Conservation (phyloP, 176 grass and related monocot genomes). For the Olyra latifolia region DNA sequence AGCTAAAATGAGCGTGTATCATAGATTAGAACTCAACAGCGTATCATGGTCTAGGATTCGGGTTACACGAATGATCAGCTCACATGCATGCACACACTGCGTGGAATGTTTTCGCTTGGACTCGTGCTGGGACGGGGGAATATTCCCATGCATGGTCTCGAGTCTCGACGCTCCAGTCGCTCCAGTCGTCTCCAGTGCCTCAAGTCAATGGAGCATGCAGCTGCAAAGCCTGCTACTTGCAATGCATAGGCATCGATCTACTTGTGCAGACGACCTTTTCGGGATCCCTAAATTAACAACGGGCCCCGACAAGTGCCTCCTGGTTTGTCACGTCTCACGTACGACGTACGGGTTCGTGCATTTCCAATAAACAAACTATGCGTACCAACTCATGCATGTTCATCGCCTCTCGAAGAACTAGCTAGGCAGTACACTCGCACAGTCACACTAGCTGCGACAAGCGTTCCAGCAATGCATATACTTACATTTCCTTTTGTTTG, state of each 20-base stretch:
- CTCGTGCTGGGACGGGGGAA: conserved; percentile 4
- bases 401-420: too few relatives aligned
- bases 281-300: conserved; percentile 33
- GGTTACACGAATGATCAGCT: not conserved
- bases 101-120: conserved; percentile 32
- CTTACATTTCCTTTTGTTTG: too few relatives aligned
- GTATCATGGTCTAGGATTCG: not conserved
- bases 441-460: too few relatives aligned
- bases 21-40: not conserved
- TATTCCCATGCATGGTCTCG: not conserved
- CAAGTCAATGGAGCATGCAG: conserved; percentile 8
- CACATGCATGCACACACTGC: not conserved
- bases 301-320: conserved; percentile 22
- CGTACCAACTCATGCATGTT: too few relatives aligned
- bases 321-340: not conserved
- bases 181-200: not conserved
- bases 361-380: not conserved
- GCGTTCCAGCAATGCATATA: too few relatives aligned
- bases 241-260: not conserved
- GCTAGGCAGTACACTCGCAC: too few relatives aligned
- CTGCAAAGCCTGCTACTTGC: conserved; percentile 31
- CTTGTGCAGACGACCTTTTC: not conserved
- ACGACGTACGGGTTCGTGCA: not conserved
- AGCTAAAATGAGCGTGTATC: too few relatives aligned
- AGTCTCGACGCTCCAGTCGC: not conserved